phyloP scores from a whole-genome alignment of 148 eudicot species.

The Mesembryanthemum crystallinum region DNA sequence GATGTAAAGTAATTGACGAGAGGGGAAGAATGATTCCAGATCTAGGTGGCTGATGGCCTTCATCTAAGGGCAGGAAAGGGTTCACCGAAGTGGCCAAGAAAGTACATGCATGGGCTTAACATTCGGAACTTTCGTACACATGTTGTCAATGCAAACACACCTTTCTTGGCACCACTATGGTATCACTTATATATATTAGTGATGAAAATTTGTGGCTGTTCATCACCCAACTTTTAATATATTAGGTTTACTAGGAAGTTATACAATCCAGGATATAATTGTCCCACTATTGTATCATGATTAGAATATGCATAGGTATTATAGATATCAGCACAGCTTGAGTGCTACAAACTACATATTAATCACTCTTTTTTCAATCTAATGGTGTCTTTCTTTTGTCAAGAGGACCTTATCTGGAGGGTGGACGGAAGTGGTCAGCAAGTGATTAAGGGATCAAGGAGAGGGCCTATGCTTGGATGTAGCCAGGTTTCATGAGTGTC shows the following conservation, averaged over 20 bases:
- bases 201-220: not conserved
- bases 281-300: not conserved
- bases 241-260: not conserved
- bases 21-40: constrained; percentile 98
- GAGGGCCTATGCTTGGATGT: constrained; percentile 83
- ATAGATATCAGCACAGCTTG: not conserved
- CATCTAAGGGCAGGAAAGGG: constrained; percentile 81
- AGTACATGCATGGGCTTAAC: constrained; percentile 94
- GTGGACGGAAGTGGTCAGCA: constrained; percentile 65
- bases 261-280: not conserved
- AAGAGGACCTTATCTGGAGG: constrained; percentile 70
- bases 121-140: constrained; percentile 93
- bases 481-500: constrained; percentile 89
- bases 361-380: not conserved
- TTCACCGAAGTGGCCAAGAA: constrained; percentile 66
- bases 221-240: not conserved
- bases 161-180: constrained; percentile 73
- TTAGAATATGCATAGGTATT: too few relatives aligned
- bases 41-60: constrained; percentile 98
- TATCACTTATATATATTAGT: constrained; percentile 26
- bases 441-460: constrained; percentile 74
- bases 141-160: constrained; percentile 79
- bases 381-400: not conserved
- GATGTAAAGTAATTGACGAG: constrained; percentile 85
- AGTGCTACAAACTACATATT: not conserved